Conservation (phyloP, 305 asterid genomes). For the Plantago coronopus region DNA sequence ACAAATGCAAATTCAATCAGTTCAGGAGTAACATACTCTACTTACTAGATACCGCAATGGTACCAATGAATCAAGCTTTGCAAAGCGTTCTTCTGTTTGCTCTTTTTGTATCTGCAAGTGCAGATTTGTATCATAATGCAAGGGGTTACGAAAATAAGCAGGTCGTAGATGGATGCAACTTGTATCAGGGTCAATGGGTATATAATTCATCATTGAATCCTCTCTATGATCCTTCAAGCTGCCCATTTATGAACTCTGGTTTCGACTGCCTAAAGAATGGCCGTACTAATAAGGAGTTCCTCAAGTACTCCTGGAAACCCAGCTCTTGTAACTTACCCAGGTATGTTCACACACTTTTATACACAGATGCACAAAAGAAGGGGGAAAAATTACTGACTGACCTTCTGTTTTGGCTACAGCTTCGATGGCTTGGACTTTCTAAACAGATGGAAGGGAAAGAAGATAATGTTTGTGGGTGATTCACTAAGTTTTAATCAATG, state of each 20-base stretch:
- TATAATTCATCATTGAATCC: constrained; percentile 26
- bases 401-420: constrained; percentile 21
- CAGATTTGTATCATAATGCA: not conserved
- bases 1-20: too few species aligned
- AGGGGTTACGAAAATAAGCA: constrained; percentile 11
- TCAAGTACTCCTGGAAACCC: constrained; percentile 37
- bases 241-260: constrained; percentile 28
- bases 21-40: too few species aligned
- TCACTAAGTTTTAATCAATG: constrained; percentile 62
- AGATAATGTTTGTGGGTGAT: constrained; percentile 66
- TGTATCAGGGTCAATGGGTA: constrained; percentile 34
- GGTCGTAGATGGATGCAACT: constrained; percentile 18
- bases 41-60: too few species aligned
- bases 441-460: constrained; percentile 55
- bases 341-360: constrained; percentile 19
- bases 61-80: constrained; percentile 3
- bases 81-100: constrained; percentile 1
- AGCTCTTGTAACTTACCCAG: constrained; percentile 27
- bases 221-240: constrained; percentile 25
- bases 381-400: not conserved
- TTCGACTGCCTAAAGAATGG: constrained; percentile 33
- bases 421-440: constrained; percentile 45
- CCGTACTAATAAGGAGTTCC: constrained; percentile 30
- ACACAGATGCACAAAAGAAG: too few species aligned
- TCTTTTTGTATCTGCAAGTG: constrained; percentile 22